Evolutionary conservation across 1,284 basidiomycete species (phyloP).

Genomic region (Polyporus tsugae): DNA sequence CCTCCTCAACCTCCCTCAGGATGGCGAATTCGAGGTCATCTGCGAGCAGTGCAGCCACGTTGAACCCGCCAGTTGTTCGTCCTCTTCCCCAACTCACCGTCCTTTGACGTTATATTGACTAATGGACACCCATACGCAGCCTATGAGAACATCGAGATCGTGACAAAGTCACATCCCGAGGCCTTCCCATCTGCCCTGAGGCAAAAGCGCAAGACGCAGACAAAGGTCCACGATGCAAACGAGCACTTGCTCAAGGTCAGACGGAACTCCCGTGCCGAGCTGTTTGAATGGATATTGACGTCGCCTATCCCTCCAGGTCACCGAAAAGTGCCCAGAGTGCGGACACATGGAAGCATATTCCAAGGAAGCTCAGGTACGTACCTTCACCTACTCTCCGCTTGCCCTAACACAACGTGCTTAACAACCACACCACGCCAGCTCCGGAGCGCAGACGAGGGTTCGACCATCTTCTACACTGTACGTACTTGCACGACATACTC

Average conservation of each 20-base stretch:
- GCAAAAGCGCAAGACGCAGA: slow-evolving; percentile 92
- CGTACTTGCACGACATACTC: slow-evolving; percentile 37
- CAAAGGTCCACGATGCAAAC: slow-evolving; percentile 79
- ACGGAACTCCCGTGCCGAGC: neutral
- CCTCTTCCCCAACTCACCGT: neutral
- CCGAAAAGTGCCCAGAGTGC: slow-evolving; percentile 93
- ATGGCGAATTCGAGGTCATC: slow-evolving; percentile 77
- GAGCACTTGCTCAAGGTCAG: slow-evolving; percentile 77
- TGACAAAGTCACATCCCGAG: slow-evolving; percentile 90
- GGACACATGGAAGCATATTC: slow-evolving; percentile 84
- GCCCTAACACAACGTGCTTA: neutral
- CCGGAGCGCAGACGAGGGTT: slow-evolving; percentile 90
- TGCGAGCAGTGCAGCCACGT: slow-evolving; percentile 91
- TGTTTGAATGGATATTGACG: neutral
- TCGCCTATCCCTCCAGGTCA: slow-evolving; percentile 61
- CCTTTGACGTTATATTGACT: slow-evolving; percentile 13
- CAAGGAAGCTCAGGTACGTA: slow-evolving; percentile 77
- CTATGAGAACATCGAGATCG: slow-evolving; percentile 92
- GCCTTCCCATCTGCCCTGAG: slow-evolving; percentile 93
- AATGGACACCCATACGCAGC: slow-evolving; percentile 56
- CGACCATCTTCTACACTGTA: slow-evolving; percentile 85
- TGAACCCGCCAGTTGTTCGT: slow-evolving; percentile 89
- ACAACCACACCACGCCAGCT: slow-evolving; percentile 58
- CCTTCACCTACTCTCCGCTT: neutral
- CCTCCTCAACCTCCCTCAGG: slow-evolving; percentile 85